phyloP scores from a whole-genome alignment of 1,139 yeast genomes.

The Saccharomyces hybrid region DNA sequence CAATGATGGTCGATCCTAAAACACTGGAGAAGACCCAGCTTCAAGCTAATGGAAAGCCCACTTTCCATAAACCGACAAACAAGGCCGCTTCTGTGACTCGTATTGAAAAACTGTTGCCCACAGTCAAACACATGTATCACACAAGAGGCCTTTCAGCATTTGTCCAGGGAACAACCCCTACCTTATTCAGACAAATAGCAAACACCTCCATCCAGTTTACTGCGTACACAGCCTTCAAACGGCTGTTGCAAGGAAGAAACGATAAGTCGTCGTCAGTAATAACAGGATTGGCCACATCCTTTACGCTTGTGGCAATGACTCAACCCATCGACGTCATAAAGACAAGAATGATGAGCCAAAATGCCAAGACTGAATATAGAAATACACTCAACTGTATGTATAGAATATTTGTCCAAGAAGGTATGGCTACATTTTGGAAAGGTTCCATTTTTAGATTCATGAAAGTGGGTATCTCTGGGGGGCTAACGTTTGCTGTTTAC shows the following conservation, averaged over 20 bases:
- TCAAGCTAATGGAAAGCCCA: constrained; percentile 10
- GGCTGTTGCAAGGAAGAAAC: constrained; percentile 45
- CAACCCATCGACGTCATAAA: constrained; percentile 91
- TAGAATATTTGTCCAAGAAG: constrained; percentile 61
- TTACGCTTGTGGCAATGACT: constrained; percentile 66
- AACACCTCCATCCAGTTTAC: constrained; percentile 80
- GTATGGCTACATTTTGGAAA: constrained; percentile 56
- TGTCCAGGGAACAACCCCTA: constrained; percentile 73
- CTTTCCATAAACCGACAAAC: constrained; percentile 17
- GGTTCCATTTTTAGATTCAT: constrained; percentile 77
- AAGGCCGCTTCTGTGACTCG: constrained; percentile 7
- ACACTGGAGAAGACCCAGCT: constrained; percentile 6
- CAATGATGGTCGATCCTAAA: constrained; percentile 27
- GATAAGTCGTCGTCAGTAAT: constrained; percentile 44
- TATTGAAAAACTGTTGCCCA: constrained; percentile 21
- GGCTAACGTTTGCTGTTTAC: constrained; percentile 66
- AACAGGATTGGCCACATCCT: constrained; percentile 50
- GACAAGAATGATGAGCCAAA: constrained; percentile 77
- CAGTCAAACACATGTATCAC: constrained; percentile 57
- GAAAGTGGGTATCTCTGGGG: constrained; percentile 73
- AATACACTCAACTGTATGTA: constrained; percentile 71
- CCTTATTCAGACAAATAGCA: constrained; percentile 68
- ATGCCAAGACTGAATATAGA: constrained; percentile 43
- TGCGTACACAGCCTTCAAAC: constrained; percentile 70
- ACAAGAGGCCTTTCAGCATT: constrained; percentile 76